A percentile compares a stretch with the other conserved stretches of the same genome.
phyloP scores from a whole-genome alignment of 305 asterid species.

The Stenogyne calaminthoides region DNA sequence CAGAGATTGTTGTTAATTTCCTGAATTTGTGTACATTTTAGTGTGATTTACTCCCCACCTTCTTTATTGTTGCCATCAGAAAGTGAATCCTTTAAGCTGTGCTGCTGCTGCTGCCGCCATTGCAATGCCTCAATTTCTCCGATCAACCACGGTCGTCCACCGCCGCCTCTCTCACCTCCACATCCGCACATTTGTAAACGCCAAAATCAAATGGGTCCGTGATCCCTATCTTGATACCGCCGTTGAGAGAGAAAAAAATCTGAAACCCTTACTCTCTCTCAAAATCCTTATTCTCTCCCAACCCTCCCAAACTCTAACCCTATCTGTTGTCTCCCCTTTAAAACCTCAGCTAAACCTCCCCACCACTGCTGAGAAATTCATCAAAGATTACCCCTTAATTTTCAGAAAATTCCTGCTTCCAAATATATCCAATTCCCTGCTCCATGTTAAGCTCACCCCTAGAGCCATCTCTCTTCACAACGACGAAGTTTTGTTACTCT shows the following conservation, averaged over 20 bases:
- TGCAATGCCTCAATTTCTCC: constrained; percentile 33
- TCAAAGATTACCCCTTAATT: constrained; percentile 62
- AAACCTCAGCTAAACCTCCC: constrained; percentile 75
- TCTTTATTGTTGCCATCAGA: constrained; percentile 21
- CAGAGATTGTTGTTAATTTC: not conserved
- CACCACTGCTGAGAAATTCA: constrained; percentile 56
- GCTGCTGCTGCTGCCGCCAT: not conserved
- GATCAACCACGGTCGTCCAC: constrained; percentile 26
- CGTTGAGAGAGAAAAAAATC: constrained; percentile 77
- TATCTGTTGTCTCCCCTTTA: constrained; percentile 59
- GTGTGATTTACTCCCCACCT: constrained; percentile 20
- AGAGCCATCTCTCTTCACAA: constrained; percentile 58
- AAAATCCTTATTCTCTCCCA: constrained; percentile 70
- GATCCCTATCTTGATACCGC: constrained; percentile 82
- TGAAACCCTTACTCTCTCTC: constrained; percentile 60
- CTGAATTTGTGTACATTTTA: too few relatives aligned
- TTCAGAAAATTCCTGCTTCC: constrained; percentile 75
- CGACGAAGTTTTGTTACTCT: constrained; percentile 52
- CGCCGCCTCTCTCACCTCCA: constrained; percentile 42
- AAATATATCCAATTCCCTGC: constrained; percentile 44
- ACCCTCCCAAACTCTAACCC: constrained; percentile 63
- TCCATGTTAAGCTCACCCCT: constrained; percentile 70
- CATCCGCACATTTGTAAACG: constrained; percentile 66
- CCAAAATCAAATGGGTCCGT: constrained; percentile 76
- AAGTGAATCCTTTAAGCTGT: too few relatives aligned